phyloP scores from a whole-genome alignment of 179 eudicot species.

The Beta lomatogona region DNA sequence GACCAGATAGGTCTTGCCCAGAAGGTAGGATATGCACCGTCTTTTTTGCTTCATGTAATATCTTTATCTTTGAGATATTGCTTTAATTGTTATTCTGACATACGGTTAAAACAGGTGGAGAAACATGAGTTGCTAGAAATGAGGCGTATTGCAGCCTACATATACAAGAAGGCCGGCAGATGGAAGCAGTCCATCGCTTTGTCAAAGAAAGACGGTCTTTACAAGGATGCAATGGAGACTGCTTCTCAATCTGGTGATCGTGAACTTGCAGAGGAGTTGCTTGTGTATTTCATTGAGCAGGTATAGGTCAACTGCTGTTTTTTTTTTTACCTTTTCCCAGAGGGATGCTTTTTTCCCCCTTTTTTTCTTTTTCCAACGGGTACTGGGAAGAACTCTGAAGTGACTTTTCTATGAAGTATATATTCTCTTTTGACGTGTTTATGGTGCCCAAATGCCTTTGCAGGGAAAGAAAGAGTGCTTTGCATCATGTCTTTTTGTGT shows the following conservation, averaged over 20 bases:
- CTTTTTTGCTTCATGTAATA: not conserved
- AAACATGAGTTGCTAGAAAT: constrained; percentile 54
- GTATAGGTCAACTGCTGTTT: constrained; percentile 8
- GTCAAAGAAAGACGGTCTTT: constrained; percentile 52
- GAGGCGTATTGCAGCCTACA: constrained; percentile 60
- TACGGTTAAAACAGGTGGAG: constrained; percentile 38
- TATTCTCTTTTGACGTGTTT: not conserved
- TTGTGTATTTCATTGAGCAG: constrained; percentile 52
- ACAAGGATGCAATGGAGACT: constrained; percentile 56
- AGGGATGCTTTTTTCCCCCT: no score
- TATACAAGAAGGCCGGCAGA: constrained; percentile 54
- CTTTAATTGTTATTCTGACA: not conserved
- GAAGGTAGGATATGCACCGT: constrained; percentile 31
- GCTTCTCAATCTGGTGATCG: constrained; percentile 58
- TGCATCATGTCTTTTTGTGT: constrained; percentile 53
- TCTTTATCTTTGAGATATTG: not conserved
- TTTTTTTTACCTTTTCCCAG: no score
- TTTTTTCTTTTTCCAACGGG: no score
- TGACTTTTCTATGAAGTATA: not conserved
- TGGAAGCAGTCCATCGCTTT: constrained; percentile 56
- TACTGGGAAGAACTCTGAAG: not conserved
- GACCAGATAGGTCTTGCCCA: constrained; percentile 60
- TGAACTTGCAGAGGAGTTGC: constrained; percentile 56
- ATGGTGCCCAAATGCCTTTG: constrained; percentile 22
- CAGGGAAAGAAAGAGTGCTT: constrained; percentile 66